Base-by-base conservation (phyloP, 2,329 filamentous ascomycete species). In the Shiraia bambusicola region DNA sequence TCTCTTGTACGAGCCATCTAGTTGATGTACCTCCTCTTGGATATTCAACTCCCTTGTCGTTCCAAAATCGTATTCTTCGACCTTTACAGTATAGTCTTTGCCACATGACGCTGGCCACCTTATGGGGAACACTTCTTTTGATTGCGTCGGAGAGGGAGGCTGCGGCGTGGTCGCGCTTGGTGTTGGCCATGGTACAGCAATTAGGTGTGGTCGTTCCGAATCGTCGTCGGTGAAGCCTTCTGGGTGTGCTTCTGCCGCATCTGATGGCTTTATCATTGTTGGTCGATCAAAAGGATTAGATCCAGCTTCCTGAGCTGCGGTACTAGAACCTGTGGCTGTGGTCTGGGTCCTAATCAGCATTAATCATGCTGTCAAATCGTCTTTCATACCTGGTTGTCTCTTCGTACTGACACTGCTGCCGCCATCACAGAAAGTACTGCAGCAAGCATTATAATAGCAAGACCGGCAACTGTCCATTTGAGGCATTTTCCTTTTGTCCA, bases 71-170 rank as follows among this genome's bases (percentile, higher is more conserved):
- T 60, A 59, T 29, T 60, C 57, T 19, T 65, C 59, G 2, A 50
- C 62, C 37, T 58, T 63, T 12, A 59, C 52, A 15, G 61, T 65
- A 52, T 67, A 67, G 15, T 62, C 45, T 34, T 61, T 65, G 9
- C 61, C 61, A 28, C 65, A 68, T 27, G 50, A 54, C n/a, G 50
- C 41, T 11, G 64, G 64, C 65, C 65, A 68, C 24, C 63, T 55
- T n/a, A 67, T 66, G 2, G 64, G 64, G 35, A 62, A 67, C 6
- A 47, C 43, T 26, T 61, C 37, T 31, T 53, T 53, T 13, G 50
- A 47, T 25, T 45, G 41, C 13, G 46, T 28, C 11, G 42, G 36
- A 9, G 37, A 40, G 2, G 48, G 44, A n/a, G 56, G 52, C 13
- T 49, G 33, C 10, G 49, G 36, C 8, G 50, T 47, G 16, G 47